Conservation (phyloP, 2,329 filamentous ascomycete genomes). For the Aspergillus uvarum region DNA sequence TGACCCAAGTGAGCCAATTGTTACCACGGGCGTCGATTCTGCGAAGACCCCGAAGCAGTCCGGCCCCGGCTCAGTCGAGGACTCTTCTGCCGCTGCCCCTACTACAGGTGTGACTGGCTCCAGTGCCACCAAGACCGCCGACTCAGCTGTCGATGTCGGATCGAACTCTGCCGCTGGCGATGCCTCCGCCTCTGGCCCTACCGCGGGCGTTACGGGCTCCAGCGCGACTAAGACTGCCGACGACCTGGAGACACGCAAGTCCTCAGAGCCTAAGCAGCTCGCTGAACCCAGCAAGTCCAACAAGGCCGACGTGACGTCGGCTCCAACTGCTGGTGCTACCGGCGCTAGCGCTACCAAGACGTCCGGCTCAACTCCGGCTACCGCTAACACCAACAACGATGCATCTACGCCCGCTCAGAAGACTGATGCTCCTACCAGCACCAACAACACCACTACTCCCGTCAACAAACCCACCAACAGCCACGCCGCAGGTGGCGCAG, state of each 20-base stretch:
- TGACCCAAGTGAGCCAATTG: not conserved
- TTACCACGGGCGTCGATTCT: not conserved
- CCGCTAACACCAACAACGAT: not conserved
- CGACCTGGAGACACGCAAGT: not conserved
- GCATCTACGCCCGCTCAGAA: not conserved
- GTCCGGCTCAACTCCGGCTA: conserved; percentile 5
- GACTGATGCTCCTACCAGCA: not conserved
- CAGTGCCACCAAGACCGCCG: conserved; percentile 18
- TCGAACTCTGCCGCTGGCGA: conserved; percentile 6
- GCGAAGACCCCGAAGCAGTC: not conserved
- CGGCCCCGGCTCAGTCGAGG: conserved; percentile 32
- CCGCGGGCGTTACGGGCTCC: conserved; percentile 11
- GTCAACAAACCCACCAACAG: conserved; percentile 9
- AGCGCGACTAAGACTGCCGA: conserved; percentile 20
- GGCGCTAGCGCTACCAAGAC: conserved; percentile 19
- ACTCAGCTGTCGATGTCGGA: not conserved
- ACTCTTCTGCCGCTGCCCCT: conserved; percentile 34
- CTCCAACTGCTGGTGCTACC: conserved; percentile 8
- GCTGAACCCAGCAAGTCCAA: not conserved
- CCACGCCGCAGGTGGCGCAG: not conserved
- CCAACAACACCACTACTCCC: not conserved
- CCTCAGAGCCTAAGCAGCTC: not conserved
- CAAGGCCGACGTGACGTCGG: not conserved
- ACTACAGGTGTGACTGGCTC: conserved; percentile 12
- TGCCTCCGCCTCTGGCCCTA: not conserved